Percentiles rank a stretch among this genome's conserved stretches.
phyloP scores from a whole-genome alignment of 306 rosid species.

The Cotoneaster glaucophyllus region DNA sequence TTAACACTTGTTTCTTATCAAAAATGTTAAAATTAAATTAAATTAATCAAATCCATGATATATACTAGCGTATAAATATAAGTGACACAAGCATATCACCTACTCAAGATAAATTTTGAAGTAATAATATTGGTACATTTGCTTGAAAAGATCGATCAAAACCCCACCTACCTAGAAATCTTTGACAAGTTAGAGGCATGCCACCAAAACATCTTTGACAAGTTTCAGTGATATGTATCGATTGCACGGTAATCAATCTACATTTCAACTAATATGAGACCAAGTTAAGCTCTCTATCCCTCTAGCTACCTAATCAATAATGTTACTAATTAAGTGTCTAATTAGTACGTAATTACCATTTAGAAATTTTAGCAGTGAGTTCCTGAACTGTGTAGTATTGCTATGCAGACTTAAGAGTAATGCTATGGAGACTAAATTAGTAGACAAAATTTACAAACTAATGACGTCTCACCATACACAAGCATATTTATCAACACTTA shows the following conservation, averaged over 20 bases:
- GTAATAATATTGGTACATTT: neutral
- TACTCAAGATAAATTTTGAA: neutral
- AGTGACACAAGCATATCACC: neutral
- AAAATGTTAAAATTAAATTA: neutral
- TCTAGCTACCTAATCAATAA: neutral
- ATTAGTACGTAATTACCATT: neutral
- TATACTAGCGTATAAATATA: neutral
- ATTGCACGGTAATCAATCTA: neutral
- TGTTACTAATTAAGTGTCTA: neutral
- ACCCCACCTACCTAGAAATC: constrained; percentile 16
- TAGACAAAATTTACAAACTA: too few relatives aligned
- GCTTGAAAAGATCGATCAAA: neutral
- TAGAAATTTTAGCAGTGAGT: neutral
- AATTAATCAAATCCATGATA: neutral
- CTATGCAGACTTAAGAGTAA: neutral
- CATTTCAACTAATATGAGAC: neutral
- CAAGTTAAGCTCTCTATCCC: neutral
- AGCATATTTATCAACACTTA: too few relatives aligned
- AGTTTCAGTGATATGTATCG: neutral
- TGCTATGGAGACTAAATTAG: too few relatives aligned
- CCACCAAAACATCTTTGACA: constrained; percentile 16
- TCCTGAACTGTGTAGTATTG: neutral
- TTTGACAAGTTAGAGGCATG: constrained; percentile 16
- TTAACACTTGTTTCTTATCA: neutral
- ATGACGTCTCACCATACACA: too few relatives aligned